Conservation (phyloP, 2,329 filamentous ascomycete species). For the Fusarium luffae region DNA sequence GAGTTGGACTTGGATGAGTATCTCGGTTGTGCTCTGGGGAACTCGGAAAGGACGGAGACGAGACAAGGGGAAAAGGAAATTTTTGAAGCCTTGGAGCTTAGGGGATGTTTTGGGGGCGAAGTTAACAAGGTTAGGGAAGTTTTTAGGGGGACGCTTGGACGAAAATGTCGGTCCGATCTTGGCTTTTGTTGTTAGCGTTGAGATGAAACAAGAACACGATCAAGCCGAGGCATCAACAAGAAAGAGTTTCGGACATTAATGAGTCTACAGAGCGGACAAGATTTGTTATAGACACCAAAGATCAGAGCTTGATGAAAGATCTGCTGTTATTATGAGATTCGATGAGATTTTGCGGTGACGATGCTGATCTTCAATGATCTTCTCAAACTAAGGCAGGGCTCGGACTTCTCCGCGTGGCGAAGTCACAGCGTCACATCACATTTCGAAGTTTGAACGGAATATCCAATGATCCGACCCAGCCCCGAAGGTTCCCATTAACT, state of each 20-base stretch:
- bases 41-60: neutral
- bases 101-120: neutral
- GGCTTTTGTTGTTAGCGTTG: neutral
- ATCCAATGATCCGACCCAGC: constrained; percentile 2
- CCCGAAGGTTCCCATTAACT: neutral
- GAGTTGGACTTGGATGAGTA: neutral
- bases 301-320: neutral
- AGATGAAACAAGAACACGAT: neutral
- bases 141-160: neutral
- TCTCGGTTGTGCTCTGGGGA: constrained; percentile 7
- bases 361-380: neutral
- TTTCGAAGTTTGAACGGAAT: neutral
- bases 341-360: neutral
- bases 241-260: neutral
- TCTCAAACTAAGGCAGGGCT: neutral
- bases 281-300: neutral
- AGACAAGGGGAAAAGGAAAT: neutral
- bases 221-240: neutral
- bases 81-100: neutral
- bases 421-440: neutral
- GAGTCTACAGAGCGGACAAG: neutral
- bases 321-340: neutral
- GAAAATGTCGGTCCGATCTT: neutral
- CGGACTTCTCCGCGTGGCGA: constrained; percentile 12
- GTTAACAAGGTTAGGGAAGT: neutral